These are phyloP conservation scores for Xylaria sp. DNA, from an alignment of 2,329 filamentous ascomycete species.

Conservation along the genomic window DNA sequence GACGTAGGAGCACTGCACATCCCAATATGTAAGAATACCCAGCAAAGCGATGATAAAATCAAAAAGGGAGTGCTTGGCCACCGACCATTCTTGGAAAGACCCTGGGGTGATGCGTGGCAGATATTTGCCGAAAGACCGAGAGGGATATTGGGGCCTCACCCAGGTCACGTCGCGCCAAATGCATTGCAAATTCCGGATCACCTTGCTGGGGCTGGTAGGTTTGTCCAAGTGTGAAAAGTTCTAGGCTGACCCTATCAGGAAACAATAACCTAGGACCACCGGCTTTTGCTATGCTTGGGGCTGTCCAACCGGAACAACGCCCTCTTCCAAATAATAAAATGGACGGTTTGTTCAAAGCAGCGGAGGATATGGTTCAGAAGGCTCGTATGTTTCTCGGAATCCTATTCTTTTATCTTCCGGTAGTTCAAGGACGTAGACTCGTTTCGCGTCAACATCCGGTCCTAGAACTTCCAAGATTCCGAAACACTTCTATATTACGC, in stretches of 20 bases:
- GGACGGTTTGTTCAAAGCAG: slow-evolving; percentile 3
- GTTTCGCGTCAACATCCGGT: neutral
- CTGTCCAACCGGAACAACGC: neutral
- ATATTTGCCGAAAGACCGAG: neutral
- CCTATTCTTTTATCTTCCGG: neutral
- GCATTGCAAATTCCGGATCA: slow-evolving; percentile 1
- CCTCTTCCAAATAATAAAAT: neutral
- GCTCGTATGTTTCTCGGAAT: neutral
- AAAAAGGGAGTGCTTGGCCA: neutral
- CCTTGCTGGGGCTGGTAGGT: slow-evolving; percentile 7
- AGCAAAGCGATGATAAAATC: slow-evolving; percentile 52
- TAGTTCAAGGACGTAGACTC: neutral
- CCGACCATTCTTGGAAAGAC: neutral
- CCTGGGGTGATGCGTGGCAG: neutral
- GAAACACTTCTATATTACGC: neutral
- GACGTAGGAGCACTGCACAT: slow-evolving; percentile 66
- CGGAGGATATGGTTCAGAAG: slow-evolving; percentile 13
- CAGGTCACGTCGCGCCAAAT: neutral
- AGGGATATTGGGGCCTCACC: neutral
- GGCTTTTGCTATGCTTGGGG: neutral
- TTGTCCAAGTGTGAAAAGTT: neutral
- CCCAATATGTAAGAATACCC: slow-evolving; percentile 65
- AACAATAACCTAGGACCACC: slow-evolving; percentile 5
- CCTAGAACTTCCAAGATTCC: neutral
- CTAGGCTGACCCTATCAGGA: slow-evolving; percentile 20